Evolutionary conservation across 306 rosid species (phyloP).

Genomic region (Lathyrus oleraceus): DNA sequence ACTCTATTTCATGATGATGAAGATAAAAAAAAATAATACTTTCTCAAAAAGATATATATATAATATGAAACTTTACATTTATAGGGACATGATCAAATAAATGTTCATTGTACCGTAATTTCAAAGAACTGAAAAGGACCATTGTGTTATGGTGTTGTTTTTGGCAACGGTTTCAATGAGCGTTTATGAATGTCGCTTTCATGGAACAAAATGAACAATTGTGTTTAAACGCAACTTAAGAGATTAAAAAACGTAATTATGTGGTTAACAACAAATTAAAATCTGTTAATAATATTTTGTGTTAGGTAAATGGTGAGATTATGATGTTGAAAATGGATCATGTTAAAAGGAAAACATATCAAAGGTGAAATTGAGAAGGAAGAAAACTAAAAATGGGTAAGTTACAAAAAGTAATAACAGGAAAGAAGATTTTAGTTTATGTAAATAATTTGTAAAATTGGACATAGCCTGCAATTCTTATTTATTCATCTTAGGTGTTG

Average conservation of each 20-base stretch:
- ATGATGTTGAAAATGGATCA: constrained; percentile 33
- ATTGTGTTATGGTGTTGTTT: constrained; percentile 32
- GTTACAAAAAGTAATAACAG: background rate
- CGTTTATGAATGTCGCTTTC: constrained; percentile 45
- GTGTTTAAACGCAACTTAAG: constrained; percentile 35
- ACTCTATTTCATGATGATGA: background rate
- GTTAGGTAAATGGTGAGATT: constrained; percentile 36
- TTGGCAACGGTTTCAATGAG: constrained; percentile 30
- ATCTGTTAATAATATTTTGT: constrained; percentile 40
- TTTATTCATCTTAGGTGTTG: background rate
- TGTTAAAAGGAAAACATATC: background rate
- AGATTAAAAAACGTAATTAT: background rate
- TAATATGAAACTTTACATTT: constrained; percentile 8
- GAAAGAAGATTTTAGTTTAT: background rate
- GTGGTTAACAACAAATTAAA: constrained; percentile 22
- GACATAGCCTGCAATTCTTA: background rate
- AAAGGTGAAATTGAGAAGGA: background rate
- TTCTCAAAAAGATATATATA: no score
- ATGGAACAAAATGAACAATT: constrained; percentile 32
- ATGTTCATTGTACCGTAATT: constrained; percentile 28
- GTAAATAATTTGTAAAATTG: background rate
- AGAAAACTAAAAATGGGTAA: background rate
- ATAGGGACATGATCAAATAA: constrained; percentile 23
- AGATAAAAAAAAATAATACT: background rate
- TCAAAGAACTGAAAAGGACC: constrained; percentile 31